These are phyloP conservation scores for Lasiosphaeris hirsuta DNA, from an alignment of 495 filamentous ascomycete genomes.

Conservation along the genomic window DNA sequence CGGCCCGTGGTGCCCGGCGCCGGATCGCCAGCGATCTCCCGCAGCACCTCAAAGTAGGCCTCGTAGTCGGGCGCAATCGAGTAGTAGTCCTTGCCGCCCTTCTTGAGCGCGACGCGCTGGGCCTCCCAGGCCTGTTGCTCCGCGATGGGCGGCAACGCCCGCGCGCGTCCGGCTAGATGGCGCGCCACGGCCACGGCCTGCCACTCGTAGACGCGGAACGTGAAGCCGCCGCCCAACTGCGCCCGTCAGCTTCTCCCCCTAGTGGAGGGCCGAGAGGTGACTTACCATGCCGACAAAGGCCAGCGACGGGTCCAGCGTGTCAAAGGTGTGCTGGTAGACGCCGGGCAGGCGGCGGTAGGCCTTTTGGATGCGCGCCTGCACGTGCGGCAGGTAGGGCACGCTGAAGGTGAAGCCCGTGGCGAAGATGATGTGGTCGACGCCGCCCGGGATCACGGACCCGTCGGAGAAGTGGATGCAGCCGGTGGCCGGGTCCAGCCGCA, in stretches of 20 bases:
- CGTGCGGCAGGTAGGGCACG: constrained; percentile 50
- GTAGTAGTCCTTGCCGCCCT: constrained; percentile 35
- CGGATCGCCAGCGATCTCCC: constrained; percentile 32
- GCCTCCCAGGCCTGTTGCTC: constrained; percentile 43
- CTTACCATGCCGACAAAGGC: constrained; percentile 39
- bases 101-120: constrained; percentile 26
- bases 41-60: constrained; percentile 32
- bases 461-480: constrained; percentile 49
- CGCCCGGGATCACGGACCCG: constrained; percentile 40
- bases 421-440: constrained; percentile 56
- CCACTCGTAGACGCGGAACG: constrained; percentile 59
- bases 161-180: constrained; percentile 48
- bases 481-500: constrained; percentile 28
- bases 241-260: constrained; percentile 10
- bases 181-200: constrained; percentile 57
- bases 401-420: constrained; percentile 58
- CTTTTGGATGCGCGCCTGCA: constrained; percentile 48
- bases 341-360: constrained; percentile 47
- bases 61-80: constrained; percentile 34
- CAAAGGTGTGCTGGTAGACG: constrained; percentile 57
- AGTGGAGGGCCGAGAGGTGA: neutral
- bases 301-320: constrained; percentile 43
- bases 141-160: constrained; percentile 24
- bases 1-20: constrained; percentile 34
- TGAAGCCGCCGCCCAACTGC: constrained; percentile 52